These are phyloP conservation scores for Trichocladium antarcticum DNA, from an alignment of 495 filamentous ascomycete species.

Conservation along the genomic window DNA sequence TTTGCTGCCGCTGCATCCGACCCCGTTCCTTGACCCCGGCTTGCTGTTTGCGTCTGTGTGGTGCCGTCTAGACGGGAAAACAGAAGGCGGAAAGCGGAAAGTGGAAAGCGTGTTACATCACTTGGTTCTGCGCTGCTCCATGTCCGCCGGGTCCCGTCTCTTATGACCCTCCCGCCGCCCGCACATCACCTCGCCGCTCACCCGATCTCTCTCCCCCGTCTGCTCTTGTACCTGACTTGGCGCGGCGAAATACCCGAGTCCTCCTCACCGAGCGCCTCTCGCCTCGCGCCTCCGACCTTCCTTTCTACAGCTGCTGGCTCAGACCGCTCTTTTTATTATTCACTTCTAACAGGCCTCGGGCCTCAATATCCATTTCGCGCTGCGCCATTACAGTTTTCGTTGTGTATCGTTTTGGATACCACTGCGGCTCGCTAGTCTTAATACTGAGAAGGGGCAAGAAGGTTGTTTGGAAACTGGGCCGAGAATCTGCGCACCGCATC, in stretches of 20 bases:
- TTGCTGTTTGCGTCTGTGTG: constrained; percentile 6
- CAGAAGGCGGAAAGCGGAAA: too few species aligned
- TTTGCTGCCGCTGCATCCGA: constrained; percentile 7
- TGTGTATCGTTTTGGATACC: constrained; percentile 7
- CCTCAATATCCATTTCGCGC: constrained; percentile 4
- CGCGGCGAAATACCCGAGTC: constrained; percentile 24
- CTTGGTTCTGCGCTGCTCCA: constrained; percentile 13
- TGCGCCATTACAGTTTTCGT: not conserved
- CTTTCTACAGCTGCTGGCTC: constrained; percentile 47
- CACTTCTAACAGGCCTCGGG: constrained; percentile 18
- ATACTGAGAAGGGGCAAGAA: constrained; percentile 7
- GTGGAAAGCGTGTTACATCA: constrained; percentile 8
- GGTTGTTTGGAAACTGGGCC: not conserved
- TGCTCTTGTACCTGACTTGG: constrained; percentile 17
- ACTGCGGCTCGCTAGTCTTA: constrained; percentile 7
- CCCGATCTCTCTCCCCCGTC: constrained; percentile 14
- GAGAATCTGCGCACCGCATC: constrained; percentile 6
- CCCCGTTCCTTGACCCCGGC: constrained; percentile 1
- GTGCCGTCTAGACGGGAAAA: not conserved
- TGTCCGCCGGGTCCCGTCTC: constrained; percentile 12
- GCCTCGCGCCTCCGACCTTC: constrained; percentile 33
- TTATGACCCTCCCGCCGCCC: constrained; percentile 42
- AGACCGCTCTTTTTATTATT: constrained; percentile 42
- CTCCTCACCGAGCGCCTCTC: constrained; percentile 29
- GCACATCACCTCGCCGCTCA: constrained; percentile 18